Conservation (phyloP, 495 filamentous ascomycete genomes). For the Wilcoxina mikolae region DNA sequence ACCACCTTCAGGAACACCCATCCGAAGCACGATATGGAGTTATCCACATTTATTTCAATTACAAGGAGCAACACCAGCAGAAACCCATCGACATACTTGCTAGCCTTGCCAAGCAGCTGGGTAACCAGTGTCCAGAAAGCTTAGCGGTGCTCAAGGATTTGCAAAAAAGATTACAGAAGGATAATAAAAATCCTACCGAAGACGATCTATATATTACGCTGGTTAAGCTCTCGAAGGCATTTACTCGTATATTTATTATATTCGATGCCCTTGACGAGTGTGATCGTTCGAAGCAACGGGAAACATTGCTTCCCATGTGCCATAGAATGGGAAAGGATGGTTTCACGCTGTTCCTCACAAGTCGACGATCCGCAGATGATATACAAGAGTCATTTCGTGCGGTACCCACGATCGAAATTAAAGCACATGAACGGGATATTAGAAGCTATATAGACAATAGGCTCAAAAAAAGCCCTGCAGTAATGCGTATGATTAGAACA, state of each 20-base stretch:
- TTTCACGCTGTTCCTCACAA: constrained; percentile 9
- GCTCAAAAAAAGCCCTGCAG: background rate
- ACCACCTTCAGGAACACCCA: constrained; percentile 1
- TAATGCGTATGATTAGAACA: background rate
- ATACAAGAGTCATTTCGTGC: background rate
- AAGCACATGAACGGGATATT: constrained; percentile 7
- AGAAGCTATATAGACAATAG: constrained; percentile 1
- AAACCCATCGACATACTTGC: constrained; percentile 3
- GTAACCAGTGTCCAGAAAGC: background rate
- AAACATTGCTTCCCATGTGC: constrained; percentile 9
- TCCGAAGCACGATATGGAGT: constrained; percentile 2
- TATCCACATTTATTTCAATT: constrained; percentile 18
- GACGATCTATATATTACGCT: constrained; percentile 5
- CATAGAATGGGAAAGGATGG: constrained; percentile 1
- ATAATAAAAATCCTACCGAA: background rate
- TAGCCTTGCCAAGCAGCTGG: constrained; percentile 8
- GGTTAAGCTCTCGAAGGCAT: background rate
- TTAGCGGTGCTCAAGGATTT: background rate
- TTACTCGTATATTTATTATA: constrained; percentile 8
- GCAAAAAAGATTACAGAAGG: background rate
- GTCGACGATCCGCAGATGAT: constrained; percentile 11
- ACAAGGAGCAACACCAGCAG: constrained; percentile 7
- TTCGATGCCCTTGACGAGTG: constrained; percentile 19
- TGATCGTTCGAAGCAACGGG: constrained; percentile 3
- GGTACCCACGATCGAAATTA: constrained; percentile 5